Base-by-base conservation (phyloP, 2,329 filamentous ascomycete species). In the Furcasterigmium sp. region DNA sequence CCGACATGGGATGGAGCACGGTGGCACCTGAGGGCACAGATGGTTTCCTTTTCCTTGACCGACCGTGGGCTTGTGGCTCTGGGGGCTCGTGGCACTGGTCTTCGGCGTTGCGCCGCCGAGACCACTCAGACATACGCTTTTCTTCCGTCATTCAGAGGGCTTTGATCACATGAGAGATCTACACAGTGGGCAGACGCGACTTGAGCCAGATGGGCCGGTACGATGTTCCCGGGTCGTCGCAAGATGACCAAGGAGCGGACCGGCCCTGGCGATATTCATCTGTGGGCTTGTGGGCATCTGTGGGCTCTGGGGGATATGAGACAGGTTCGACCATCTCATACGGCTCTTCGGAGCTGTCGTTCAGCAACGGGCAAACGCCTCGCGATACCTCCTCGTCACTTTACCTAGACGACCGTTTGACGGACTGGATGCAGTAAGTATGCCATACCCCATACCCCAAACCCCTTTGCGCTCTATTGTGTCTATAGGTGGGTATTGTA, bases 21-120 rank as follows among this genome's bases (percentile, higher is more conserved):
- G 23, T 73, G 73, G 67, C 63, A 76, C 72, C 73, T 75, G 73
- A 68, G 73, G 75, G 74, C 70, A 28, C 29, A 28, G 28, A 7
- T 39, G 37, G n/a, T 28, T 30, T 29, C 37, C 28, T 72, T 69
- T 56, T 66, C 45, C 37, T 40, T 37, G 32, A 60, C 55, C 51
- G 59, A 55, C 58, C 54, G 56, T 40, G 50, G 58, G 56, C 59
- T 57, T 59, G 32, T 35, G 32, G 32, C 32, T 18, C n/a, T 35
- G 32, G 32, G 32, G 32, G 32, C 32, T 19, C 11, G 53, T 59
- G 60, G 56, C 52, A 44, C 43, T 21, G 34, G n/a, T 41, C 32
- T 46, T 43, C 43, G 46, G 43, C 29, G 28, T 28, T 35, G 34
- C 42, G 39, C 23, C n/a, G 38, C 29, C 38, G 38, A 17, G 14